Base-by-base conservation (phyloP, 345 rosid genomes). In the Cardamine occulta region DNA sequence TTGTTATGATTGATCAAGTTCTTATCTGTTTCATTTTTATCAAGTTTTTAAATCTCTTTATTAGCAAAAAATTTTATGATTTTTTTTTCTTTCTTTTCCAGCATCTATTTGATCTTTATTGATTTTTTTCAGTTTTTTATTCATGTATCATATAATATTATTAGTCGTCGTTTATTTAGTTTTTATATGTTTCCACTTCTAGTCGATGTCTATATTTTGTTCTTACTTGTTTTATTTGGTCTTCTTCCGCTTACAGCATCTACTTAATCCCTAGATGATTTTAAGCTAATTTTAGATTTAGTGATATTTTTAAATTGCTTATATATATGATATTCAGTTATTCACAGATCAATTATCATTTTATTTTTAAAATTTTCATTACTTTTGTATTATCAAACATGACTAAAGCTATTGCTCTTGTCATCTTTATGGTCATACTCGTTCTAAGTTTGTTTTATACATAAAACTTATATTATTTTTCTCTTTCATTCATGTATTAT, bases 391-490 rank as follows among this genome's bases (percentile, higher is more conserved):
- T 19, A 57, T 4, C 21, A n/a, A n/a, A 55, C 4, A 31, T 57
- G 13, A n/a, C 40, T n/a, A 57, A 57, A 57, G 7, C 40, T 10
- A 4, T 11, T 4, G 7, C 35, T 57, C 10, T 57, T n/a, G 62
- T 11, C 15, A 57, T 57, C 7, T 31, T 57, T 17, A 57, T 57
- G 39, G 13, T 57, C 40, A 1, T 31, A 40, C 7, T 31, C 1
- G 14, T 31, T n/a, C 21, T 73, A 73, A 69, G 76, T 73, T 52
- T 73, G 54, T 1, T 63, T 28, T 24, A 37, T 9, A 59, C 44
- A 12, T 48, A 17, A 29, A n/a, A 31, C 40, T 6, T n/a, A n/a
- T 13, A 23, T 11, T 2, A 17, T 19, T 29, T 14, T 58, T 31
- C 12, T 37, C 11, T 34, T 34, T 18, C 1, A 35, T 34, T 59